Conservation (phyloP, 164 flowering plant species). For the Sedum album region DNA sequence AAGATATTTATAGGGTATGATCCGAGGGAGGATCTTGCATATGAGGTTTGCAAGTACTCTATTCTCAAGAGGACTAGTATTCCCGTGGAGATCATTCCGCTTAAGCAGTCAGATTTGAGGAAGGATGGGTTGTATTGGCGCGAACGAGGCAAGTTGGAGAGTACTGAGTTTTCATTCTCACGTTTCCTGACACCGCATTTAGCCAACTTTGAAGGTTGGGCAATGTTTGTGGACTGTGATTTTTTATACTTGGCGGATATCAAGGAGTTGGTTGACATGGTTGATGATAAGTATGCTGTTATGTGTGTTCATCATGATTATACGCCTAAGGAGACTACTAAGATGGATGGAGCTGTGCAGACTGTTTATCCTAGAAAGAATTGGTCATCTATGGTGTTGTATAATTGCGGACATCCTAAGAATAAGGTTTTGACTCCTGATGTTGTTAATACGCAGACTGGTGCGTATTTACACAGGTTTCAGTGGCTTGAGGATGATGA, state of each 20-base stretch:
- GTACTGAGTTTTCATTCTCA: constrained; percentile 86
- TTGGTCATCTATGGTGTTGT: constrained; percentile 32
- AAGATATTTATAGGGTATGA: constrained; percentile 88
- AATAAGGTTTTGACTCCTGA: neutral
- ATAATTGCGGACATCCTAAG: constrained; percentile 65
- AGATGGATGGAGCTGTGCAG: constrained; percentile 93
- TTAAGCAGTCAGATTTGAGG: constrained; percentile 69
- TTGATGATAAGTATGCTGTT: constrained; percentile 70
- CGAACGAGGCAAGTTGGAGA: constrained; percentile 65
- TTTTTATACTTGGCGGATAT: constrained; percentile 62
- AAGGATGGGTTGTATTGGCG: constrained; percentile 65
- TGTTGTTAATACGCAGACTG: neutral
- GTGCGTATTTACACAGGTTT: constrained; percentile 58
- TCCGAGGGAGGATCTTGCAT: constrained; percentile 79
- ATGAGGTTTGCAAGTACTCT: constrained; percentile 70
- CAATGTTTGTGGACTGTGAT: constrained; percentile 80
- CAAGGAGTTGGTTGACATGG: constrained; percentile 53
- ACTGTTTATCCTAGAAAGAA: constrained; percentile 88
- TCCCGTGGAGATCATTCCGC: constrained; percentile 67
- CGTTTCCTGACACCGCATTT: constrained; percentile 76
- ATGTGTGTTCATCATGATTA: constrained; percentile 98
- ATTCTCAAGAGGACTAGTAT: constrained; percentile 60
- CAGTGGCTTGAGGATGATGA: constrained; percentile 87
- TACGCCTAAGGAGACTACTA: constrained; percentile 77
- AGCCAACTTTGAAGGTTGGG: constrained; percentile 29